These are phyloP conservation scores for Lactifluus rugatus DNA, from an alignment of 768 basidiomycete genomes.

Conservation along the genomic window DNA sequence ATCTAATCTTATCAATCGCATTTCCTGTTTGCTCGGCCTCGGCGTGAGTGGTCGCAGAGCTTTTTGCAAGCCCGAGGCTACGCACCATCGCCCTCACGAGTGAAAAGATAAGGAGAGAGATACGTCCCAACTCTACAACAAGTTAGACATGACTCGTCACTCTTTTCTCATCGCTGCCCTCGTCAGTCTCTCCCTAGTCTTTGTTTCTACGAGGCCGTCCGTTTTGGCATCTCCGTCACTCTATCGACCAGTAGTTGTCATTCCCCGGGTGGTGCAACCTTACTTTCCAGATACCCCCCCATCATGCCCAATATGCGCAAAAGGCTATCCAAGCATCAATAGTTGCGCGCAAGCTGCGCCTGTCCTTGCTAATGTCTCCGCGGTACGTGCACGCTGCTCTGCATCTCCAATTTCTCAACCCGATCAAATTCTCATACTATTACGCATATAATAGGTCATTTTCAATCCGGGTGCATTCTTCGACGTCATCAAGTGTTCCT, in stretches of 20 bases:
- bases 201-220: neutral
- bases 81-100: neutral
- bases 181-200: neutral
- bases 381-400: conserved; percentile 29
- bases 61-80: no score
- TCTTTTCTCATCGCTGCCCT: conserved; percentile 2
- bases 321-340: conserved; percentile 43
- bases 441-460: no score
- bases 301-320: conserved; percentile 51
- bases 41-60: neutral
- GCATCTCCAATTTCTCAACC: neutral
- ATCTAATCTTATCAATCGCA: conserved; percentile 12
- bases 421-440: neutral
- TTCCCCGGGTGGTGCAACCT: conserved; percentile 25
- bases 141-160: neutral
- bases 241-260: neutral
- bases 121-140: neutral
- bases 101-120: no score
- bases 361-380: conserved; percentile 46
- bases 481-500: conserved; percentile 54
- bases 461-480: conserved; percentile 57
- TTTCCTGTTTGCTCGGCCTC: neutral
- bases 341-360: conserved; percentile 50
- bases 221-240: conserved; percentile 2
- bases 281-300: conserved; percentile 43